A percentile compares a stretch with the other conserved stretches of the same genome.
Conservation (phyloP, 805 yeast genomes). For the Babjeviella inositovora region DNA sequence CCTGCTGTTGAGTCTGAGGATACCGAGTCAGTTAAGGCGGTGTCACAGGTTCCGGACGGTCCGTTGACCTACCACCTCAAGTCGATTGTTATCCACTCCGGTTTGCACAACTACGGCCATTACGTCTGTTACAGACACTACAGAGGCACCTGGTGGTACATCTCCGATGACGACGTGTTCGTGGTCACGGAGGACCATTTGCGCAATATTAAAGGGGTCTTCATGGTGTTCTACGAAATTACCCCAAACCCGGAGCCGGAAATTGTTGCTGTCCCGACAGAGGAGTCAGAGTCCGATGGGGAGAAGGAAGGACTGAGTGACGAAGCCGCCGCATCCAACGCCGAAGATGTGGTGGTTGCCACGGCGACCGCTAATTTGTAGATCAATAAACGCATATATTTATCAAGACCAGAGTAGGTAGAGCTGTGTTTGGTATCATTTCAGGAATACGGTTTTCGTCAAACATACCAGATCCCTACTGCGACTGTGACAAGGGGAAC, state of each 20-base stretch:
- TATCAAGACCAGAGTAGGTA: too few relatives aligned
- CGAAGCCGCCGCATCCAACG: too few relatives aligned
- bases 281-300: constrained; percentile 3
- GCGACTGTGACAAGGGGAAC: too few relatives aligned
- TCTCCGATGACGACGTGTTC: constrained; percentile 79
- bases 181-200: constrained; percentile 73
- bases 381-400: too few relatives aligned
- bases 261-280: constrained; percentile 10
- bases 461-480: too few relatives aligned
- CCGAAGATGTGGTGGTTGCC: constrained; percentile 1
- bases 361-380: too few relatives aligned
- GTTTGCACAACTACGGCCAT: constrained; percentile 96
- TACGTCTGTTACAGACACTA: constrained; percentile 75
- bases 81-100: constrained; percentile 85
- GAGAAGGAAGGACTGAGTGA: too few relatives aligned
- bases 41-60: too few relatives aligned
- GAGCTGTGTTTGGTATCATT: too few relatives aligned
- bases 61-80: constrained; percentile 52
- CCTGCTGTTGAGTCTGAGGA: not conserved
- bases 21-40: not conserved
- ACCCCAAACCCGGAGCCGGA: too few relatives aligned
- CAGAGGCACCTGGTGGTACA: constrained; percentile 90
- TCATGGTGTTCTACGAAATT: constrained; percentile 85
- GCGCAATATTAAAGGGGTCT: constrained; percentile 68
- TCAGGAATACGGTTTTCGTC: too few relatives aligned